phyloP scores from a whole-genome alignment of 805 yeast species.

The Candida sonorensis region DNA sequence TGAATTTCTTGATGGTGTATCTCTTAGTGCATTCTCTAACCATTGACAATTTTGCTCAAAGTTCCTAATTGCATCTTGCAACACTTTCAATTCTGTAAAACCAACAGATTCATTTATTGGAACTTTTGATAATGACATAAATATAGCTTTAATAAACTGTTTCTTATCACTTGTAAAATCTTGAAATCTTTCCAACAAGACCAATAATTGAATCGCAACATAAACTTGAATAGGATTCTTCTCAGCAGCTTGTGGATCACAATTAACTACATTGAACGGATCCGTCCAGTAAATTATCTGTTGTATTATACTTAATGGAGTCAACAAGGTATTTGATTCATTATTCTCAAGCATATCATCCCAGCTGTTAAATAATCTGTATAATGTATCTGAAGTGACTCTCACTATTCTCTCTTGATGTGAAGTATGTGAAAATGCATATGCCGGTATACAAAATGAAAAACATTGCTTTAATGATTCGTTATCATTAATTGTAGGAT shows the following conservation, averaged over 20 bases:
- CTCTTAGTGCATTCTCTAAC: conserved; percentile 21
- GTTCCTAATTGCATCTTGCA: conserved; percentile 15
- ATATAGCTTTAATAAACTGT: conserved; percentile 41
- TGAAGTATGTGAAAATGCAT: conserved; percentile 63
- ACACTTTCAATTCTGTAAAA: conserved; percentile 13
- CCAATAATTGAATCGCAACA: conserved; percentile 49
- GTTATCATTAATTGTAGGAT: conserved; percentile 56
- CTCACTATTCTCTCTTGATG: conserved; percentile 65
- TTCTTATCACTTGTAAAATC: conserved; percentile 45
- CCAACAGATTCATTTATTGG: conserved; percentile 29
- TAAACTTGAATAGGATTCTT: conserved; percentile 47
- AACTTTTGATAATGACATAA: conserved; percentile 45
- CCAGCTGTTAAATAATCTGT: conserved; percentile 43
- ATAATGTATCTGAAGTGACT: conserved; percentile 60
- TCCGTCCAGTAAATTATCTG: conserved; percentile 84
- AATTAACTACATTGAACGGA: conserved; percentile 56
- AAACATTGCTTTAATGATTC: conserved; percentile 70
- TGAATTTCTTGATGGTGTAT: conserved; percentile 17
- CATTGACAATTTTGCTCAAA: conserved; percentile 22
- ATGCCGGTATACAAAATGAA: conserved; percentile 83
- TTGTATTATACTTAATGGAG: conserved; percentile 52
- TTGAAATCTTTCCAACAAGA: conserved; percentile 39
- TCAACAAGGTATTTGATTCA: conserved; percentile 22
- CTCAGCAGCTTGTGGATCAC: conserved; percentile 32
- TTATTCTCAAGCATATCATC: conserved; percentile 32